phyloP scores from a whole-genome alignment of 1,284 basidiomycete species.

The Pterula multifida region DNA sequence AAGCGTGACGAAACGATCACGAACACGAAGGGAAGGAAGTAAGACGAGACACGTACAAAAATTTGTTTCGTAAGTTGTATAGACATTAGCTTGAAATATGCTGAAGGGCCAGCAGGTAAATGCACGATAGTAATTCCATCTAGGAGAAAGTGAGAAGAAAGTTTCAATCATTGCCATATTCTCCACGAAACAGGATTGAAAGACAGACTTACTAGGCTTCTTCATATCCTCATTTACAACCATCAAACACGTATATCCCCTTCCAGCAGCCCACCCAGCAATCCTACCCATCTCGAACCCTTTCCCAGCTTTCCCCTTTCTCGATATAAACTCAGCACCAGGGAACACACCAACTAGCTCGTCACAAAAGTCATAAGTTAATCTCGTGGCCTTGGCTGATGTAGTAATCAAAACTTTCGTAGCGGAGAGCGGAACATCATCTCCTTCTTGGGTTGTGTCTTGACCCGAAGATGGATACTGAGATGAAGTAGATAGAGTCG shows the following conservation, averaged over 20 bases:
- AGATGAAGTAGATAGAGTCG: not conserved
- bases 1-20: conserved; percentile 9
- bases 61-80: conserved; percentile 82
- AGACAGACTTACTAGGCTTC: conserved; percentile 66
- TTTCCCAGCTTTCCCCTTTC: conserved; percentile 62
- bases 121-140: conserved; percentile 90
- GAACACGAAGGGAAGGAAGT: not conserved
- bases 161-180: conserved; percentile 8
- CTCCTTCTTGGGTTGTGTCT: not conserved
- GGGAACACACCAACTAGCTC: conserved; percentile 90
- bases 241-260: conserved; percentile 80
- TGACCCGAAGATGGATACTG: not conserved
- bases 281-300: conserved; percentile 92
- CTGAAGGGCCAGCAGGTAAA: conserved; percentile 87
- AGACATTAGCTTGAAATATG: conserved; percentile 92
- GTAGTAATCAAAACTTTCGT: conserved; percentile 89
- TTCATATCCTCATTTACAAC: conserved; percentile 95
- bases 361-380: conserved; percentile 82
- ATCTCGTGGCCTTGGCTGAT: conserved; percentile 73
- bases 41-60: conserved; percentile 33
- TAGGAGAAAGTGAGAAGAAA: conserved; percentile 17
- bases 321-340: conserved; percentile 85
- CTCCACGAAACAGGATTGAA: conserved; percentile 4
- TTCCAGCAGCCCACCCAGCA: conserved; percentile 84
- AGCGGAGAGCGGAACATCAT: conserved; percentile 23